Conservation (phyloP, 495 filamentous ascomycete genomes). For the Jackrogersella multiformis region DNA sequence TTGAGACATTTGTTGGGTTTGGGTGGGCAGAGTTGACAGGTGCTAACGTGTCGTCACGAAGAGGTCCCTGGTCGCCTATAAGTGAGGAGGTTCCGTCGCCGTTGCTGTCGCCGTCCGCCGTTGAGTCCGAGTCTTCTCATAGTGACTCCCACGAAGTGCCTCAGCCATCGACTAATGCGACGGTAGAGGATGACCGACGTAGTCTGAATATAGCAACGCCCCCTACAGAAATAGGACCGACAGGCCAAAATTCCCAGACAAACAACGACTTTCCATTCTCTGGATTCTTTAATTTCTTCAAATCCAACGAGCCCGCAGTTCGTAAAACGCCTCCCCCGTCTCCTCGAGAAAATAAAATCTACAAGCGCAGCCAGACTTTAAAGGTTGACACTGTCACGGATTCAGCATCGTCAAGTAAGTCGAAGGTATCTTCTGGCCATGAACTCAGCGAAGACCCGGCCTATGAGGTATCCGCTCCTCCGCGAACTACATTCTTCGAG, state of each 20-base stretch:
- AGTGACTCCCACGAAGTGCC: constrained; percentile 62
- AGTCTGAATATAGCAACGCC: constrained; percentile 52
- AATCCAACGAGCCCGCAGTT: constrained; percentile 46
- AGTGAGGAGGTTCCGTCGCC: constrained; percentile 39
- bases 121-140: constrained; percentile 30
- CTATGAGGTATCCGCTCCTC: constrained; percentile 70
- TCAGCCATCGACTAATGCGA: constrained; percentile 65
- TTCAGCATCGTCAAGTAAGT: constrained; percentile 50
- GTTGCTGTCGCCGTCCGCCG: constrained; percentile 25
- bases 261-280: constrained; percentile 61
- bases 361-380: constrained; percentile 78
- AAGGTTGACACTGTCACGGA: constrained; percentile 50
- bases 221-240: constrained; percentile 31
- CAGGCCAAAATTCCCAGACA: constrained; percentile 38
- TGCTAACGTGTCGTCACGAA: constrained; percentile 61
- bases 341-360: constrained; percentile 72
- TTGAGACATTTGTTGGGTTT: constrained; percentile 91
- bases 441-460: constrained; percentile 53
- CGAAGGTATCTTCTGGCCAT: constrained; percentile 53
- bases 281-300: constrained; percentile 72
- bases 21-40: constrained; percentile 96
- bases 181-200: constrained; percentile 61
- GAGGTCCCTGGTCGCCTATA: constrained; percentile 48
- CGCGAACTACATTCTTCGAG: constrained; percentile 92
- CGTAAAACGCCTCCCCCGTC: constrained; percentile 45